Evolutionary conservation across 805 yeast species (phyloP), one percentile per base, ranked within the genome.

Genomic region (Komagataella mondaviorum): DNA sequence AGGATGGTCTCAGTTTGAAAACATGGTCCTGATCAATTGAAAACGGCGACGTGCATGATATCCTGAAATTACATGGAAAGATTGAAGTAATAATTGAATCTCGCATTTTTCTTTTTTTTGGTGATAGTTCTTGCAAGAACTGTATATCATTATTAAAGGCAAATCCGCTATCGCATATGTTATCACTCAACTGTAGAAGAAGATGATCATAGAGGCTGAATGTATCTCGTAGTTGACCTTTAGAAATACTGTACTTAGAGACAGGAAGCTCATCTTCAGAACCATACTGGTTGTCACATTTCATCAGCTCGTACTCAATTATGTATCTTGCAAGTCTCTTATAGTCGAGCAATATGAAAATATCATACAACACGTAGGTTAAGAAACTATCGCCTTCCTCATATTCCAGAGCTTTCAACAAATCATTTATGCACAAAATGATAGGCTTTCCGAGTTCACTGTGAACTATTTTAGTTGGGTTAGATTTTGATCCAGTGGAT

Each of bases 301-400:
- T 73, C 4, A 75, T 68, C 2, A 80, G 55, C 50, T 77, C 77
- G 58, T 80, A 78, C 58, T 87, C 95, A 30, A 83, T 62, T 1
- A 80, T 65, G 54, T 72, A 71, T 44, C 88, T 68, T 6, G 81
- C 71, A 23, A 85, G 63, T 52, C 78, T 70, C 6, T 64, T 61
- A 24, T 73, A 69, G 4, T 71, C 73, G 49, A 83, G 71, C 57
- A 72, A 74, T 6, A 66, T 54, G 54, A 80, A 81, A 1, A 85
- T 63, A 18, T 77, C 74, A 18, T 72, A 69, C 24, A 85, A 61
- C 0, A 79, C 60, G 4, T 71, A 67, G 4, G 82, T 70, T 1
- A 83, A 68, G 4, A 72, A 65, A 10, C 74, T 71, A 59, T 86
- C 95, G 0, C 82, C 85, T 52, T 82, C 88, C 20, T 80, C 79